Evolutionary conservation across 345 rosid species (phyloP).

Genomic region (Erodium maritimum): DNA sequence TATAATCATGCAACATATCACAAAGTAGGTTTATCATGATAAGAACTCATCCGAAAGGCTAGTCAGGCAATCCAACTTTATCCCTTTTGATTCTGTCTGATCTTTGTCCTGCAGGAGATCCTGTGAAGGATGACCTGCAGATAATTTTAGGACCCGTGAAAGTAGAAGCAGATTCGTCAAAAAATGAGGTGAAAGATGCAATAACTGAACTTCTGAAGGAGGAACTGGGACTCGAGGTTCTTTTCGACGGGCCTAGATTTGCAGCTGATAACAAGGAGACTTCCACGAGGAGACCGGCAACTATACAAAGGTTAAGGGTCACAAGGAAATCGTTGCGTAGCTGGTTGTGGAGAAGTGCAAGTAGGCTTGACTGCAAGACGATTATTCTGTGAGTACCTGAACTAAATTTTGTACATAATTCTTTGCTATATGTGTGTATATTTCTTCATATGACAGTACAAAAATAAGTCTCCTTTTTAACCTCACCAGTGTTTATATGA

Average conservation of each 20-base stretch:
- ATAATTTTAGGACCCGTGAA: slow-evolving; percentile 50
- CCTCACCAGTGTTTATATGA: not conserved
- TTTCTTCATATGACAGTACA: not conserved
- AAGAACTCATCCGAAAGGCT: not conserved
- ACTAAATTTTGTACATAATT: not conserved
- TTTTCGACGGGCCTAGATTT: slow-evolving; percentile 20
- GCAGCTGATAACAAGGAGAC: slow-evolving; percentile 14
- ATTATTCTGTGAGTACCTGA: no score
- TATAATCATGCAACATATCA: not conserved
- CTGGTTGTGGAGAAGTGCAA: slow-evolving; percentile 48
- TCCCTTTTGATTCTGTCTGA: not conserved
- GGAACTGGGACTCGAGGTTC: slow-evolving; percentile 64
- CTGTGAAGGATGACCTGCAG: slow-evolving; percentile 53
- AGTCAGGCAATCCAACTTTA: not conserved
- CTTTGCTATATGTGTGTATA: no score
- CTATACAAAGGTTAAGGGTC: slow-evolving; percentile 50
- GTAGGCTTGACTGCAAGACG: not conserved
- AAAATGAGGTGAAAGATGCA: slow-evolving; percentile 36
- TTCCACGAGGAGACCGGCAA: slow-evolving; percentile 55
- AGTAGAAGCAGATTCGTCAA: slow-evolving; percentile 16
- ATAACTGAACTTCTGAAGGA: slow-evolving; percentile 42
- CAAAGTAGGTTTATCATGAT: not conserved
- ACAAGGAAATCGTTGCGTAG: slow-evolving; percentile 44
- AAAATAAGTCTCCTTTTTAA: not conserved
- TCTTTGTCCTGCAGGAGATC: slow-evolving; percentile 37